These are phyloP conservation scores for Daldinia concentrica DNA, from an alignment of 495 filamentous ascomycete species.

Conservation along the genomic window DNA sequence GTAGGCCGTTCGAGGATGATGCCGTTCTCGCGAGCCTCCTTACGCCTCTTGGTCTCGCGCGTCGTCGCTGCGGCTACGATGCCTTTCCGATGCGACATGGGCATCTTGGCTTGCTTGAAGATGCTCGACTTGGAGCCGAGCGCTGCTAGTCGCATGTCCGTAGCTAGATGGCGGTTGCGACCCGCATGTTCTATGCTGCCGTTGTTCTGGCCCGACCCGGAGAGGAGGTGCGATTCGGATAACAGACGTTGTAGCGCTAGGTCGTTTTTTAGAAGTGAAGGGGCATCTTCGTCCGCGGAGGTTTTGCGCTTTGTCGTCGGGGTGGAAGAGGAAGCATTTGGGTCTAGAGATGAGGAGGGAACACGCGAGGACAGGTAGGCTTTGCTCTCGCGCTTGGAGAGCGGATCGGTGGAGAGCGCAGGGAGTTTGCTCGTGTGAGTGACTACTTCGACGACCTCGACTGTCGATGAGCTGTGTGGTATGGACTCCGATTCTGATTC, in stretches of 20 bases:
- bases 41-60: conserved; percentile 74
- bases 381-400: conserved; percentile 75
- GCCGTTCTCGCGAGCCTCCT: conserved; percentile 87
- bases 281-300: conserved; percentile 58
- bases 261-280: conserved; percentile 81
- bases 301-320: conserved; percentile 49
- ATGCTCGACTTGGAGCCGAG: conserved; percentile 81
- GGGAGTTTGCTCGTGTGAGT: conserved; percentile 62
- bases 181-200: conserved; percentile 61
- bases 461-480: conserved; percentile 23
- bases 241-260: conserved; percentile 89
- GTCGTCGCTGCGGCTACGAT: conserved; percentile 71
- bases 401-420: conserved; percentile 49
- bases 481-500: conserved; percentile 37
- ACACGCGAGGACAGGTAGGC: conserved; percentile 72
- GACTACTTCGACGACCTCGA: conserved; percentile 66
- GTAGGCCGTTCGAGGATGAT: conserved; percentile 81
- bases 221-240: conserved; percentile 90
- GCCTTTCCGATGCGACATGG: conserved; percentile 79
- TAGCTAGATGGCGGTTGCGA: conserved; percentile 70
- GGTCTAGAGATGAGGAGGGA: conserved; percentile 45
- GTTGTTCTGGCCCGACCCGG: conserved; percentile 65
- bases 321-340: conserved; percentile 35
- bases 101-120: conserved; percentile 82
- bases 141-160: conserved; percentile 81